Evolutionary conservation across 1,284 basidiomycete species (phyloP).

Genomic region (Naganishia liquefaciens): DNA sequence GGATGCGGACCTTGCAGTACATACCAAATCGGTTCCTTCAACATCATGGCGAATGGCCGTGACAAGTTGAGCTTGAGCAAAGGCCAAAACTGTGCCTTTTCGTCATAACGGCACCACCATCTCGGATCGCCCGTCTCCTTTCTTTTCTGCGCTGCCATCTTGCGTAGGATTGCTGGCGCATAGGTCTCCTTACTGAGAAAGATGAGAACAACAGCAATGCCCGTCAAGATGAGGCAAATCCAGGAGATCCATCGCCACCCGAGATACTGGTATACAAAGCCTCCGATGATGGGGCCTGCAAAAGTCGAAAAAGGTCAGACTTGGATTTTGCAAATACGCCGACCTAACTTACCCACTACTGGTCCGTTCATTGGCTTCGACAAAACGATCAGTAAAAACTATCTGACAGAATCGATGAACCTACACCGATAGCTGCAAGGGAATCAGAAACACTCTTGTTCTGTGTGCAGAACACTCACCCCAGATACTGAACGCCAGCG

Average conservation of each 20-base stretch:
- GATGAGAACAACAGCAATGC: slow-evolving; percentile 55
- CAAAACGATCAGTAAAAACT: not conserved
- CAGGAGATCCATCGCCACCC: slow-evolving; percentile 73
- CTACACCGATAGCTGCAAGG: slow-evolving; percentile 17
- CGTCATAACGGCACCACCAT: slow-evolving; percentile 28
- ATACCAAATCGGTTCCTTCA: slow-evolving; percentile 63
- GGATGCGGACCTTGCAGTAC: slow-evolving; percentile 37
- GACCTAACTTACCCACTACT: slow-evolving; percentile 5
- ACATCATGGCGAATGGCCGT: slow-evolving; percentile 66
- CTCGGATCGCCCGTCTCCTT: slow-evolving; percentile 25
- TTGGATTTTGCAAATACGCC: not conserved
- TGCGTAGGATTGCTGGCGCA: slow-evolving; percentile 63
- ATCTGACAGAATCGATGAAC: not conserved
- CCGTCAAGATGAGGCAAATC: slow-evolving; percentile 60
- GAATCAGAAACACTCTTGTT: not conserved
- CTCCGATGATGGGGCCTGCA: slow-evolving; percentile 64
- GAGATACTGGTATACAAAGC: slow-evolving; percentile 53
- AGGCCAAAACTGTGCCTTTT: slow-evolving; percentile 23
- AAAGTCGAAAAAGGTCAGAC: slow-evolving; percentile 40
- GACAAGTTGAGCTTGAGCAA: slow-evolving; percentile 53
- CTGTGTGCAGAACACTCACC: not conserved
- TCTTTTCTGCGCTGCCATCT: slow-evolving; percentile 4
- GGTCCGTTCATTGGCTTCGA: slow-evolving; percentile 25
- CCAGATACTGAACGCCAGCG: slow-evolving; percentile 27
- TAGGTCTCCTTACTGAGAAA: slow-evolving; percentile 59